Evolutionary conservation across 1,139 yeast genomes (phyloP), one percentile per base, ranked within the genome.

Genomic region (Blastobotrys apis): DNA sequence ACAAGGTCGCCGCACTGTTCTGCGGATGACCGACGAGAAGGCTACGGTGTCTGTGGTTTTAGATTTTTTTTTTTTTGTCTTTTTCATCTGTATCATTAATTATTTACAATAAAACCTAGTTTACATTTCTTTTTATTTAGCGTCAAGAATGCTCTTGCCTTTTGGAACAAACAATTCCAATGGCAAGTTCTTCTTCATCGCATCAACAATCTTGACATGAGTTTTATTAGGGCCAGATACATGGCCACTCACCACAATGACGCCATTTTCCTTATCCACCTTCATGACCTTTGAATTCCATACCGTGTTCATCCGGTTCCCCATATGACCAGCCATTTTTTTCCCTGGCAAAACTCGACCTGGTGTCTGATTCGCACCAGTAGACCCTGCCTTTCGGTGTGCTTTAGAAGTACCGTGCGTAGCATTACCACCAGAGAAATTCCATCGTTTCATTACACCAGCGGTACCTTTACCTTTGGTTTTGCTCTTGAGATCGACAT

Each of bases 261-360:
- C 80, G 9, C 95, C 96, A 49, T 82, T 79, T 42, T 77, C 88
- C 39, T 81, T 86, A 62, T 86, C 90, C 15, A 81, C 82, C 60
- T 84, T 84, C 61, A 92, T 71, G 19, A 94, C 84, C 63, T 81
- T 75, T 34, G 81, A 73, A 64, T 88, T 88, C 62, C 80, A 85
- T 29, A 80, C 78, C 3, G 98, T 92, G 53, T 78, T 77, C 56
- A 72, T 74, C 48, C 77, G 73, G 50, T 77, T 80, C 54, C 98
- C 98, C 94, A 90, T 84, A 67, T 86, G 84, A 53, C 98, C 98
- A 26, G 98, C 95, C 97, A 94, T 90, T 69, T 88, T 92, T 72
- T 87, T 90, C 31, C 97, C 97, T 13, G 97, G 97, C 52, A 88
- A 73, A 44, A 88, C 88, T 72, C 99, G 83, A 61, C 96, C 97